Evolutionary conservation across 129 eudicot genomes (phyloP), one percentile per base, ranked within the genome.

Genomic region (Gnaphalium uliginosum): DNA sequence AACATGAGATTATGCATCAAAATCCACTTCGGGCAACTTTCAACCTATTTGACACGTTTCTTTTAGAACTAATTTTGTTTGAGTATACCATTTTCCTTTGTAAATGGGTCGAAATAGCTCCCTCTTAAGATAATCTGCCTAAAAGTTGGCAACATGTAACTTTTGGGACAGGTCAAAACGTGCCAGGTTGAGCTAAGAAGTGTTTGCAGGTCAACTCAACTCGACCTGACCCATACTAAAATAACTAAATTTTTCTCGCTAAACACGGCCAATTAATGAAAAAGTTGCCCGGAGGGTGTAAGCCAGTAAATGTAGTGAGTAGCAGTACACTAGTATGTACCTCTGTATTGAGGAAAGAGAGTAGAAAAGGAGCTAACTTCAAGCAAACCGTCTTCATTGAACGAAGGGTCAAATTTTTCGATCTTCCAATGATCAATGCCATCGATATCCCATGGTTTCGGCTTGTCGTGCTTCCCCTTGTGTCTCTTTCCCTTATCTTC

Each of bases 401-500:
- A 85, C 41, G 90, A 76, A 22, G 97, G 92, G 26, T 86, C 94
- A 71, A 92, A 92, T 76, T 87, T 92, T 18, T 92, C 96, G 14
- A 95, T 64, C 77, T 87, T 84, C 97, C 99, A 94, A 23, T 78
- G 93, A 66, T 91, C 98, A 54, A 85, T 77, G 41, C 68, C 78
- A 0, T 79, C 87, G 4, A 81, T 86, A 56, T 91, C 99, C 97
- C 94, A 89, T 29, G 99, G 99, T 86, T 94, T 94, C 9, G 87
- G 88, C 83, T 94, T 94, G 73, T 94, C 94, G 81, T 94, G 99
- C 82, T 94, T 94, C 29, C 99, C 99, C 83, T 91, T 94, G 82
- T 94, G 96, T 79, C 74, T 94, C 37, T 56, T 73, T 29, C 79
- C 68, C 71, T 73, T 60, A 50, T 68, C 51, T 58, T 5, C 73